Percentiles rank a stretch among this genome's conserved stretches.
These are phyloP conservation scores for Pontederia paniculata DNA, from an alignment of 176 grass and related monocot species.

Conservation along the genomic window DNA sequence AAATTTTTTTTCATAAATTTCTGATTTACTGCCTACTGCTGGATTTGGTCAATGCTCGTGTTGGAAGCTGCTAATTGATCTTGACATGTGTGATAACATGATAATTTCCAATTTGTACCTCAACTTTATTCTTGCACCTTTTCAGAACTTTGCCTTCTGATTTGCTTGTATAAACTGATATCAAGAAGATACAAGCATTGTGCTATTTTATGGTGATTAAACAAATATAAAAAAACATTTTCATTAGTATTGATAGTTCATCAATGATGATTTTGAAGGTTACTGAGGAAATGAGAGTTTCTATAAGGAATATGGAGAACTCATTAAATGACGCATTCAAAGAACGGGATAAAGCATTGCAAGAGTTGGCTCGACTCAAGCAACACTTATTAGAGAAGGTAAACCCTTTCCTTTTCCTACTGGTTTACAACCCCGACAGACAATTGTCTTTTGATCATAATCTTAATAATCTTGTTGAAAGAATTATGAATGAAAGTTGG, in stretches of 20 bases:
- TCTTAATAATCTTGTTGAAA: not conserved
- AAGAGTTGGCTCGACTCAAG: constrained; percentile 77
- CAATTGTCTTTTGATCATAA: not conserved
- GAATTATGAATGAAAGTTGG: no score
- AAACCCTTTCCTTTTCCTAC: constrained; percentile 7
- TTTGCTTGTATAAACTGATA: no score
- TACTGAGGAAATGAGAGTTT: constrained; percentile 49
- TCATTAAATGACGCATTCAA: constrained; percentile 31
- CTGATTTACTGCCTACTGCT: no score
- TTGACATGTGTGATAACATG: no score
- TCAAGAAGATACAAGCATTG: no score
- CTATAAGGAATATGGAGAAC: constrained; percentile 38
- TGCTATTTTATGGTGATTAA: not conserved
- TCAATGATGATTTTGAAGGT: constrained; percentile 53
- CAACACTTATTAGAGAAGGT: constrained; percentile 92
- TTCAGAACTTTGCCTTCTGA: no score
- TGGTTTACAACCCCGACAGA: no score
- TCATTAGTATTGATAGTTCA: constrained; percentile 32
- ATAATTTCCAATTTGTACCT: no score
- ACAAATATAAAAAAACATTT: constrained; percentile 2
- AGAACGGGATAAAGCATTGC: constrained; percentile 70
- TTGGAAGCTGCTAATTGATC: no score
- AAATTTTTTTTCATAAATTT: no score
- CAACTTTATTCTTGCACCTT: no score
- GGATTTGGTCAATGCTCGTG: no score